Evolutionary conservation across 148 eudicot species (phyloP), one percentile per base, ranked within the genome.

Genomic region (Camellia granthamiana): DNA sequence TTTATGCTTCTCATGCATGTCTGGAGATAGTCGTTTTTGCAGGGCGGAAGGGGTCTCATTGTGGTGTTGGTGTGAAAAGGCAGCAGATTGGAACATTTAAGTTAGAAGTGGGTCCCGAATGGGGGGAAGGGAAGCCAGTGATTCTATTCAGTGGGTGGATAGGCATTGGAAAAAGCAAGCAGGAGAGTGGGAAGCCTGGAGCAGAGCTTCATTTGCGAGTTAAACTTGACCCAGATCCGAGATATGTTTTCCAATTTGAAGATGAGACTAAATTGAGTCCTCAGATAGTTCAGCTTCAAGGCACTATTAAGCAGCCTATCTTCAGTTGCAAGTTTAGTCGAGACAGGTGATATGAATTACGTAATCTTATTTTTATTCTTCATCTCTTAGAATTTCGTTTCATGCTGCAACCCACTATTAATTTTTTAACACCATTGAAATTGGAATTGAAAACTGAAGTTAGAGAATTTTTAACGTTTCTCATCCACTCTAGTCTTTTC

Each of bases 221-320:
- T 49, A 89, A 89, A 72, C 81, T 89, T 46, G 92, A 89, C 69
- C 92, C 92, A 41, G 92, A 89, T 78, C 92, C 92, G 1, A 87
- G 92, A 89, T 89, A 89, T 67, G 89, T 89, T 60, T 89, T 89
- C 76, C 90, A 86, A 73, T 89, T 89, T 77, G 90, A 86, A 64
- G 90, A 89, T 64, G 90, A 89, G 47, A 81, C 90, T 54, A 87
- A 85, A 80, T 75, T 84, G 72, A 89, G 88, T 77, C 92, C 92
- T 47, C 92, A 89, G 75, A 84, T 89, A 64, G 92, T 89, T 78
- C 92, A 89, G 81, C 85, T 89, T 74, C 92, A 87, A 70, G 92
- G 92, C 41, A 80, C 63, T 44, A 81, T 74, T 60, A 85, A 83
- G 83, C 92, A 89, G 79, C 92, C 92, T 16, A 87, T 89, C 69